A percentile compares a stretch with the other conserved stretches of the same genome.
phyloP scores from a whole-genome alignment of 331 rosid genomes.

The Malus hybrid region DNA sequence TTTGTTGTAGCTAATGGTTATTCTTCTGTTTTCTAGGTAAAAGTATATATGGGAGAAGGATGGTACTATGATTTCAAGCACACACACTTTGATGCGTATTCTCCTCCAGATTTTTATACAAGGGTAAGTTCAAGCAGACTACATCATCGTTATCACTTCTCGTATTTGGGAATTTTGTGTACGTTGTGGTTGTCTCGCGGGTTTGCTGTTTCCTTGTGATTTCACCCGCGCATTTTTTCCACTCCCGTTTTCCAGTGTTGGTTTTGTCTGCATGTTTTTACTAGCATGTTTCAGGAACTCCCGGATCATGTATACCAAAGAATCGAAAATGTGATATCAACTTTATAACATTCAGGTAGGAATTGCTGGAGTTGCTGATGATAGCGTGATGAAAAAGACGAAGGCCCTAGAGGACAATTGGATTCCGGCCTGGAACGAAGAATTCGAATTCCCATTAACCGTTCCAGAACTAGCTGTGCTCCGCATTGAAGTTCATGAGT shows the following conservation, averaged over 20 bases:
- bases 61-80: conserved; percentile 78
- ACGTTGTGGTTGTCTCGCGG: neutral
- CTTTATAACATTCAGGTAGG: conserved; percentile 55
- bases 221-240: no score
- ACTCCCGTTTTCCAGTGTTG: neutral
- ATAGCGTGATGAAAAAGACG: conserved; percentile 69
- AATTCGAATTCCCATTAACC: conserved; percentile 58
- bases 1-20: neutral
- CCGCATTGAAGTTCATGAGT: conserved; percentile 89
- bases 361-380: conserved; percentile 86
- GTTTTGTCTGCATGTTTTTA: neutral
- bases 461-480: conserved; percentile 88
- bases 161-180: neutral
- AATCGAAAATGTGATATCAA: conserved; percentile 5
- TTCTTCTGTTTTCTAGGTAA: conserved; percentile 46
- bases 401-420: conserved; percentile 73
- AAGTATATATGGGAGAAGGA: conserved; percentile 97
- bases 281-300: neutral
- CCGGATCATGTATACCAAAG: neutral
- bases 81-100: conserved; percentile 83
- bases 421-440: conserved; percentile 85
- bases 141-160: neutral
- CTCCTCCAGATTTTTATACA: conserved; percentile 95
- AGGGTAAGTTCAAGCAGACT: conserved; percentile 51
- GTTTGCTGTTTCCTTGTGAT: neutral